Evolutionary conservation across 441 rosid species (phyloP).

Genomic region (Isatis lusitanica): DNA sequence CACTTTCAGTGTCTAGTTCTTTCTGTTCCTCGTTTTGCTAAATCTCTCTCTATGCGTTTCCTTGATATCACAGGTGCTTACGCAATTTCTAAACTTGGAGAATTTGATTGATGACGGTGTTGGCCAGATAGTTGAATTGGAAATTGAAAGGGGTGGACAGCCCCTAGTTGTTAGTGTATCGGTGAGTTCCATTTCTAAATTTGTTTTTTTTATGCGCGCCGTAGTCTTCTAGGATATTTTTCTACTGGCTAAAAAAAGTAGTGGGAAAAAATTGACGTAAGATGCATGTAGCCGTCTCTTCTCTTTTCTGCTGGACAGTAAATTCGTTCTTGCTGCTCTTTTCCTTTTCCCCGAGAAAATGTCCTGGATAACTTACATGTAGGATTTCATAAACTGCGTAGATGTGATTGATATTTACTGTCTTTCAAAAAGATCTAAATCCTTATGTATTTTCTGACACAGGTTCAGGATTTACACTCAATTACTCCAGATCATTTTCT

Average conservation of each 20-base stretch:
- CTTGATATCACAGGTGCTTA: slow-evolving; percentile 65
- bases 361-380: background rate
- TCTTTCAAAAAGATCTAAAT: slow-evolving; percentile 12
- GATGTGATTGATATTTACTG: slow-evolving; percentile 13
- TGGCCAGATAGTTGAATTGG: slow-evolving; percentile 58
- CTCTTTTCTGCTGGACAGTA: slow-evolving; percentile 11
- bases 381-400: slow-evolving; percentile 18
- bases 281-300: slow-evolving; percentile 7
- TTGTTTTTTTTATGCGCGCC: background rate
- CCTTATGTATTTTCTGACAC: slow-evolving; percentile 32
- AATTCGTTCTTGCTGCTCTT: slow-evolving; percentile 6
- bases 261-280: slow-evolving; percentile 3
- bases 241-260: background rate
- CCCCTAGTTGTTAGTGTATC: slow-evolving; percentile 59
- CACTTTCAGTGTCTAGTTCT: background rate
- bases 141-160: slow-evolving; percentile 89
- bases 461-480: slow-evolving; percentile 95
- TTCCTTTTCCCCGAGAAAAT: slow-evolving; percentile 10
- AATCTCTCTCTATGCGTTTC: slow-evolving; percentile 29
- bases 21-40: background rate
- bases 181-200: slow-evolving; percentile 52
- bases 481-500: slow-evolving; percentile 89
- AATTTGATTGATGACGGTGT: slow-evolving; percentile 81
- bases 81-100: slow-evolving; percentile 87
- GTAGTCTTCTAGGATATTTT: slow-evolving; percentile 9